Conservation (phyloP, 108 stramenopile genomes). For the Nannochloropsis oceanica region DNA sequence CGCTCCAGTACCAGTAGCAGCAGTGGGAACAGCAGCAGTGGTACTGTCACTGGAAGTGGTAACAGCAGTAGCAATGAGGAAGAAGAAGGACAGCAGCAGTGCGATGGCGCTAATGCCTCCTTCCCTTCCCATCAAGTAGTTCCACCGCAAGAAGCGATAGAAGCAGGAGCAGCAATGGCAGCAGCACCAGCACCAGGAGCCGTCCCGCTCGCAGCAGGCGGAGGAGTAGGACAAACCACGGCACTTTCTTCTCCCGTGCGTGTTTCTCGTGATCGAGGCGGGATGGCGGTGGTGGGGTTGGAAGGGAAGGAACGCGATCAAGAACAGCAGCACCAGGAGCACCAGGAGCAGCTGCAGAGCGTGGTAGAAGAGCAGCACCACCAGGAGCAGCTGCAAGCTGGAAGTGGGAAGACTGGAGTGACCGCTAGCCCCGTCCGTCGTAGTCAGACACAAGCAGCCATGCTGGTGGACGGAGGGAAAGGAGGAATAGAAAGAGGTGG, state of each 20-base stretch:
- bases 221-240: too few species aligned
- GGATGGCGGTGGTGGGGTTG: not conserved
- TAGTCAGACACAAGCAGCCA: not conserved
- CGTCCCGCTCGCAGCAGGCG: too few species aligned
- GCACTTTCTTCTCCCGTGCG: too few species aligned
- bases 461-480: too few species aligned
- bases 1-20: not conserved
- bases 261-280: too few species aligned
- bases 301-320: not conserved
- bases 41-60: not conserved
- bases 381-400: too few species aligned
- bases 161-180: not conserved
- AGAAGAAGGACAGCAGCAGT: not conserved
- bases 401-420: not conserved
- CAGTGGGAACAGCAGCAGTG: not conserved
- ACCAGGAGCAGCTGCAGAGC: too few species aligned
- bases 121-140: not conserved
- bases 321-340: too few species aligned
- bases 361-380: too few species aligned
- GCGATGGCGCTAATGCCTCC: not conserved
- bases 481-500: not conserved
- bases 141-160: too few species aligned
- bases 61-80: not conserved
- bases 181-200: too few species aligned
- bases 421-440: not conserved